Base-by-base conservation (phyloP, 1,139 yeast genomes). In the Zygoascus hellenicus region DNA sequence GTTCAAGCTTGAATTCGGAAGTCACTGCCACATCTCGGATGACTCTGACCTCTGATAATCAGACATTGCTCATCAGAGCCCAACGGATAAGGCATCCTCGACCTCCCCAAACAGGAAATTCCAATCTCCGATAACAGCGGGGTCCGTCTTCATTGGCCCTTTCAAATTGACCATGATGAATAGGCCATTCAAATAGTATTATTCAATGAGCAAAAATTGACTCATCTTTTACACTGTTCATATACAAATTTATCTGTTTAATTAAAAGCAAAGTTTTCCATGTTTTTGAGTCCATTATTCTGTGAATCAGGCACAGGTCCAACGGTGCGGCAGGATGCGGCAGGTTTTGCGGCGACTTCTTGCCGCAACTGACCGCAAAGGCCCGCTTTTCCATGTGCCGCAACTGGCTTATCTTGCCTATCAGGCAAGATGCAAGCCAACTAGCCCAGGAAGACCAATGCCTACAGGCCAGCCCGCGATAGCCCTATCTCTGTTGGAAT, bases 391-490 rank as follows among this genome's bases (percentile, higher is more conserved):
- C 5, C 34, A 31, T 5, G 7, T 31, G 15, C 34, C 34, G 34
- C 34, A 14, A 4, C 15, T 31, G 9, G 4, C 34, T 31, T 31
- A 31, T 31, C 34, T 31, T 31, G 34, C 34, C 34, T 31, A 31
- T 31, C 34, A 31, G 9, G 34, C 4, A 31, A 4, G 34, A 31
- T 31, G 7, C 15, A 31, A 31, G 9, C 9, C 9, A 31, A 9
- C 34, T 31, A 31, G 34, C 34, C 34, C 34, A 31, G 34, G 34
- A 31, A 31, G 34, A 31, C 34, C 34, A 9, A 31, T 31, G 34
- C 34, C 34, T 4, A 31, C 34, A 31, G 34, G 34, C 34, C 6
- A 22, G 34, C 34, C 34, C 34, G 34, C 5, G 34, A 9, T 31
- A 31, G 34, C 34, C 34, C 34, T n/a, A 31, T 31, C 34, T 31